These are phyloP conservation scores for Tubosaeta sp. DNA, from an alignment of 768 basidiomycete genomes.

Conservation along the genomic window DNA sequence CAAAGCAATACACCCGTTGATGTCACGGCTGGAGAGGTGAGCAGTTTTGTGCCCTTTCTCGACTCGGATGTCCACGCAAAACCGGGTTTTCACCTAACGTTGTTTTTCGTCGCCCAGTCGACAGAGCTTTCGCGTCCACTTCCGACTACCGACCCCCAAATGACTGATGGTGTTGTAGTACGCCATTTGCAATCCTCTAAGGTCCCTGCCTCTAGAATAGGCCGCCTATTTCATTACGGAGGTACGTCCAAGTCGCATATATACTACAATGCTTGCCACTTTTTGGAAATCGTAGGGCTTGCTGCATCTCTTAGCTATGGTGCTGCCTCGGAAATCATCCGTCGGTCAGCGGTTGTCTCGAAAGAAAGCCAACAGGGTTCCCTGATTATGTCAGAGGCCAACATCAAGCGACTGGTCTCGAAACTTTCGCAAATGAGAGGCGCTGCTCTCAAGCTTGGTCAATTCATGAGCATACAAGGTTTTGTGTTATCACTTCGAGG, in stretches of 20 bases:
- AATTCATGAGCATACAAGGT: constrained; percentile 97
- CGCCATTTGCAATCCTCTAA: constrained; percentile 72
- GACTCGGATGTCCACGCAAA: no score
- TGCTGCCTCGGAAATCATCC: constrained; percentile 81
- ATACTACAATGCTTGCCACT: neutral
- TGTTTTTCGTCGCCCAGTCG: constrained; percentile 3
- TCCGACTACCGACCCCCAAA: neutral
- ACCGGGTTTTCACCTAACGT: neutral
- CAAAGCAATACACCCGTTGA: neutral
- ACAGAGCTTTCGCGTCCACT: neutral
- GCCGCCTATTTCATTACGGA: constrained; percentile 91
- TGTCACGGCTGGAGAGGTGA: constrained; percentile 3
- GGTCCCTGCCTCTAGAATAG: constrained; percentile 87
- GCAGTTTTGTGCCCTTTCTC: neutral
- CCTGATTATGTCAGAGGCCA: constrained; percentile 86
- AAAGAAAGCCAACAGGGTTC: constrained; percentile 37
- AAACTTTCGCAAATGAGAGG: constrained; percentile 96
- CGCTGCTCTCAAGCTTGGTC: constrained; percentile 93
- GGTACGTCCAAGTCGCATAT: constrained; percentile 41
- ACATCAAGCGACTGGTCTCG: constrained; percentile 82
- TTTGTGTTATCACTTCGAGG: neutral
- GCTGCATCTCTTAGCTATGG: constrained; percentile 88
- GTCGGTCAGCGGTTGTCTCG: constrained; percentile 51
- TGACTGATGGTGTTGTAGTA: neutral
- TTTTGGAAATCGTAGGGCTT: constrained; percentile 56